Evolutionary conservation across 2,329 filamentous ascomycete species (phyloP).

Genomic region (Trichoderma asperellum): DNA sequence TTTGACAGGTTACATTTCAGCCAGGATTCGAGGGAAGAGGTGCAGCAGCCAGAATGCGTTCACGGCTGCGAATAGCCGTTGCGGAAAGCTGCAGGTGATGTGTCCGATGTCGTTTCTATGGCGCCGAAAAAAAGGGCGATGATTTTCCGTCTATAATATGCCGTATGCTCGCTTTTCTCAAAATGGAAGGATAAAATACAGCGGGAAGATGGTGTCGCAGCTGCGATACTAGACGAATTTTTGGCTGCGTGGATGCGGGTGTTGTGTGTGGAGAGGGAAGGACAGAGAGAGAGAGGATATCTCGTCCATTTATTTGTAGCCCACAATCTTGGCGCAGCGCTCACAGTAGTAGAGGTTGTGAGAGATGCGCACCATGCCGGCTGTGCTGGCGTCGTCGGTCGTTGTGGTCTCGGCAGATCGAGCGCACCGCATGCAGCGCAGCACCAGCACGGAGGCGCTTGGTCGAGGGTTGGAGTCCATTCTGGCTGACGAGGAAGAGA

Average conservation of each 20-base stretch:
- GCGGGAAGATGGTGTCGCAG: background rate
- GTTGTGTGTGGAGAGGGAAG: background rate
- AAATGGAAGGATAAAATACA: background rate
- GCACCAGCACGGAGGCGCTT: conserved; percentile 59
- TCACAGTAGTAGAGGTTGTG: conserved; percentile 70
- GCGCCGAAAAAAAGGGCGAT: background rate
- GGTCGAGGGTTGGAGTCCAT: conserved; percentile 54
- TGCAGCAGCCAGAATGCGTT: background rate
- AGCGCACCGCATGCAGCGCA: conserved; percentile 66
- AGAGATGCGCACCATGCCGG: conserved; percentile 67
- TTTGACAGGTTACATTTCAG: conserved; percentile 9
- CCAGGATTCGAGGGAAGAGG: background rate
- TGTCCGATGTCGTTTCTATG: conserved; percentile 1
- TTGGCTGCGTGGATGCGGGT: background rate
- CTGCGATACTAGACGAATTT: background rate
- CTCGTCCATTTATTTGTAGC: conserved; percentile 61
- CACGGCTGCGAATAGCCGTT: background rate
- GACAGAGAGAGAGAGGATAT: accelerated
- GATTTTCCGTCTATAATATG: conserved; percentile 14
- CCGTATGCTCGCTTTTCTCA: conserved; percentile 7
- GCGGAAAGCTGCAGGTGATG: background rate
- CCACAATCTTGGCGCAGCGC: conserved; percentile 65
- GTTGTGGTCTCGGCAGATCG: conserved; percentile 63
- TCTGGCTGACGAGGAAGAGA: conserved; percentile 48
- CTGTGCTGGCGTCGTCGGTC: conserved; percentile 60